Evolutionary conservation across 495 filamentous ascomycete species (phyloP), one percentile per base, ranked within the genome.

Genomic region (Letharia columbiana): DNA sequence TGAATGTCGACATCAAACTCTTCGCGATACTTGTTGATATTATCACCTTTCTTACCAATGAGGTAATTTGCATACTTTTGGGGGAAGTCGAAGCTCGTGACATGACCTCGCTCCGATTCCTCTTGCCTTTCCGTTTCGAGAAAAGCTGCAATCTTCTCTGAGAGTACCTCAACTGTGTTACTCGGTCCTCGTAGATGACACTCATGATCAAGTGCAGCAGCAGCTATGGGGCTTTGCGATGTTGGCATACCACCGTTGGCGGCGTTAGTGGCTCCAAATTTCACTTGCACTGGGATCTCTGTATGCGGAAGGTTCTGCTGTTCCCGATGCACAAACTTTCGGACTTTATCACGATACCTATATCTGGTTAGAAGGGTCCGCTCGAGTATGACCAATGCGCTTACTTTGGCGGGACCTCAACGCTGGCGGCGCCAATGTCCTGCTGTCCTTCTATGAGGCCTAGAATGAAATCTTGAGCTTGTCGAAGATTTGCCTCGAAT

Each of bases 1-100:
- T 95, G 90, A 70, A 99, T 97, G 56, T 98, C 94, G 42, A 99
- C 95, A 73, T 98, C 95, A 70, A 95, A 96, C 73, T 94, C 91
- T 42, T 98, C 94, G 23, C 92, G 89, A n/a, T 96, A 81, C 73
- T 95, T 92, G 67, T 90, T 91, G 77, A 98, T 94, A 75, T 93
- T 93, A 77, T 92, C 92, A 35, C 94, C 94, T 49, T 86, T 85
- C 74, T 89, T 91, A 65, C 94, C 94, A 69, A 99, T 97, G 23
- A 99, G 82, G 74, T 92, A 87, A 72, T 95, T 95, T 64, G 92
- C 91, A 68, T 86, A 95, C 75, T 96, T 96, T 70, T 94, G 88
- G 8, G 94, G 94, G 79, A 92, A 99, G 63, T 94, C 91, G 68
- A 96, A 98, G 49, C 84, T 85, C 52, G 87, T 81, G 7, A 85